Evolutionary conservation across 176 grass and related monocot genomes (phyloP).

Genomic region (Oryza glaberrima): DNA sequence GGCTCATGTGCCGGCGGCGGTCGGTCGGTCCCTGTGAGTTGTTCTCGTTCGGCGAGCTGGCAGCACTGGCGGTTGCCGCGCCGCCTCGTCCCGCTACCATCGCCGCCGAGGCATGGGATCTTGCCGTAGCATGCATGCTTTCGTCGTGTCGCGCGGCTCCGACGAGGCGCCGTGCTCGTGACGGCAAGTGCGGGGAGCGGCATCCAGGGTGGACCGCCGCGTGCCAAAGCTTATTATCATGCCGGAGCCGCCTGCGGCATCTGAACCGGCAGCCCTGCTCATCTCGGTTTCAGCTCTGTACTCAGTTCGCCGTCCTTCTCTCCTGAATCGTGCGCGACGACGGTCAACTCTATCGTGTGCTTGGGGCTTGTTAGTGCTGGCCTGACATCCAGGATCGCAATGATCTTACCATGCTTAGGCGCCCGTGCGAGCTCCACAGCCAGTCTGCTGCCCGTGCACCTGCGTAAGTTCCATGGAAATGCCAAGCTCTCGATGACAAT

Average conservation of each 20-base stretch:
- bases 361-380: conserved; percentile 6
- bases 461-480: not conserved
- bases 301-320: conserved; percentile 26
- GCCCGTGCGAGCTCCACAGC: not conserved
- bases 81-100: not conserved
- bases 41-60: conserved; percentile 9
- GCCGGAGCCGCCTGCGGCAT: conserved; percentile 7
- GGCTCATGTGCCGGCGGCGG: conserved; percentile 11
- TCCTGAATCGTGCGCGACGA: conserved; percentile 35
- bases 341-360: conserved; percentile 20
- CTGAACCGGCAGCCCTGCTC: conserved; percentile 34
- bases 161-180: conserved; percentile 40
- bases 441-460: conserved; percentile 37
- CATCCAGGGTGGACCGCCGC: conserved; percentile 47
- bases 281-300: conserved; percentile 31
- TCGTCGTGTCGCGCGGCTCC: conserved; percentile 47
- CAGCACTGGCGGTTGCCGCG: not conserved
- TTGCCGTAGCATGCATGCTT: conserved; percentile 59
- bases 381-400: conserved; percentile 30
- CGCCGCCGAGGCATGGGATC: conserved; percentile 42
- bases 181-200: conserved; percentile 34
- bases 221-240: conserved; percentile 3
- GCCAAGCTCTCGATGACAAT: conserved; percentile 1
- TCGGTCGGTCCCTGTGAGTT: not conserved
- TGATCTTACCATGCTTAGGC: conserved; percentile 13